Evolutionary conservation across 257 asterid genomes (phyloP), one percentile per base, ranked within the genome.

Genomic region (Forsythia viridissima): DNA sequence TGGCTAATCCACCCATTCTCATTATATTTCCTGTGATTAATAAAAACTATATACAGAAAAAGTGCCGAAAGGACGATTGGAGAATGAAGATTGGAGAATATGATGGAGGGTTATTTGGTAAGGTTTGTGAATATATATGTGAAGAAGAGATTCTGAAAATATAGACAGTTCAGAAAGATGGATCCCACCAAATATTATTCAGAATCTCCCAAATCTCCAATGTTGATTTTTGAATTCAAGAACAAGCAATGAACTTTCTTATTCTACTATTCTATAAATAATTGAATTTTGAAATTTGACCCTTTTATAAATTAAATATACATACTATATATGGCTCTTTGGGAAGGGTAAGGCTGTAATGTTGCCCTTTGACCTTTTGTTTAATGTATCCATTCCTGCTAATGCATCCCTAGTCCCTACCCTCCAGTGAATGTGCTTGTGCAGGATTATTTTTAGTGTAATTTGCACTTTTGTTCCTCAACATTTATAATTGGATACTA

Each of bases 211-310:
- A 72, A 81, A 65, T 77, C 74, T 83, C 70, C 69, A 3, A 72
- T 36, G 71, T 84, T 74, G 80, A 80, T 80, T 67, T 83, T 77
- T 84, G 80, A 77, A 83, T 83, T 77, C 11, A 30, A 80, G 82
- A 69, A 73, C 77, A 77, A 84, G 82, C 79, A 83, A 80, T 68
- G 73, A 73, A 72, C 55, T 72, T 80, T 80, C 75, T 76, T 79
- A 15, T 51, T 51, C 59, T 24, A 24, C 24, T 24, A 24, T 24
- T 24, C 24, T 24, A 24, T 24, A 24, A 15, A 51, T 18, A 15
- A 51, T 12, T 51, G 21, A 51, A 15, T 51, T 51, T 51, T 51
- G 3, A 51, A 41, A 8, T 3, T 79, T 24, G 82, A 77, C 77
- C 84, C 74, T 70, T 37, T 73, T 40, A 16, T 74, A 3, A 6